Base-by-base conservation (phyloP, 2,329 filamentous ascomycete genomes). In the Arthrinium puccinioides region DNA sequence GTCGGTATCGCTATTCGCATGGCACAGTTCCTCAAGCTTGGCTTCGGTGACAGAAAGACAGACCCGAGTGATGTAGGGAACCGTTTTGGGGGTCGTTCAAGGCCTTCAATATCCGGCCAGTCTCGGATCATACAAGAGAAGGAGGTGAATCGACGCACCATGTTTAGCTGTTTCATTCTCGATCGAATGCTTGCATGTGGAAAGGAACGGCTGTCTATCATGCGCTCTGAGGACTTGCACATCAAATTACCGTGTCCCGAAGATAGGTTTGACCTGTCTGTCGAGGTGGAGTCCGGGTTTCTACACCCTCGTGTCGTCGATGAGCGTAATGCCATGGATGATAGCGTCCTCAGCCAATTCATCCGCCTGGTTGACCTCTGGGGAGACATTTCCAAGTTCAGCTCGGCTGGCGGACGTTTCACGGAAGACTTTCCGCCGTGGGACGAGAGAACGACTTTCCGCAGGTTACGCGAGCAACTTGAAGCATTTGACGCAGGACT, bases 101-200 rank as follows among this genome's bases (percentile, higher is more conserved):
- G 42, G 44, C 46, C 15, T 36, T 44, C 45, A 30, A 39, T 30
- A 13, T 41, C 45, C 20, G n/a, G n/a, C n/a, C 44, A 50, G 33
- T 50, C 54, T 19, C 45, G 56, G 23, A 10, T 63, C 13, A 70
- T 74, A 32, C 72, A 82, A 16, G 63, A 72, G 24, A 76, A 75
- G 40, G 83, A 87, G 54, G 72, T 81, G 10, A 67, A 71, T 42
- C 68, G 83, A 19, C 72, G 84, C 6, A 85, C 82, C 1, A 83
- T 86, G 64, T 87, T 82, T 64, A 84, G 82, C 47, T 85, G 82
- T 50, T 79, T 84, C 41, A 78, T 86, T 36, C 66, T 87, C 47
- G 83, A 87, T 53, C 74, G 81, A 4, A 75, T 85, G 56, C 61
- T 86, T 18, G 74, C 79, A 24, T 79, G 74, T 47, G 81, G 81